These are phyloP conservation scores for Ascoidea tarda DNA, from an alignment of 805 yeast genomes.

Conservation along the genomic window DNA sequence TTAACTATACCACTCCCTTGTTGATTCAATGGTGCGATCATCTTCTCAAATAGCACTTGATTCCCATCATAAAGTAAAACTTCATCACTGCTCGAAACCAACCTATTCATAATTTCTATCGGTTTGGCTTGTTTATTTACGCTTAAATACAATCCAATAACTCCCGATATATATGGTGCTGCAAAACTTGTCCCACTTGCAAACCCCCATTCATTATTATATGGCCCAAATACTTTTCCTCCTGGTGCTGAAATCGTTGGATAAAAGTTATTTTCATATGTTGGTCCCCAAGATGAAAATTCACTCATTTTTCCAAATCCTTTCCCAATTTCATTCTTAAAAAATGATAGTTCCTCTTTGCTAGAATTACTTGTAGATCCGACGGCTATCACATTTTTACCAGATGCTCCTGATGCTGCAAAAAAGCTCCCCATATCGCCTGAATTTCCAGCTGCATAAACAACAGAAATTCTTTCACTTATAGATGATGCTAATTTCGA, in stretches of 20 bases:
- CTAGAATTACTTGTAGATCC: constrained; percentile 1
- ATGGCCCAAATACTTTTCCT: constrained; percentile 10
- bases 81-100: constrained; percentile 1
- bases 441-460: constrained; percentile 11
- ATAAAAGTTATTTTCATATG: constrained; percentile 11
- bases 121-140: background rate
- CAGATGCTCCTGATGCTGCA: constrained; percentile 8
- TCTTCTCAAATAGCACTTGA: background rate
- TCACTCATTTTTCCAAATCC: constrained; percentile 9
- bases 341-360: background rate
- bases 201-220: constrained; percentile 1
- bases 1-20: constrained; percentile 13
- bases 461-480: constrained; percentile 5
- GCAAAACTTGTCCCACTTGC: constrained; percentile 12
- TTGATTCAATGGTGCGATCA: constrained; percentile 9
- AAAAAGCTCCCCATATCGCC: constrained; percentile 5
- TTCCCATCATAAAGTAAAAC: background rate
- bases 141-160: constrained; percentile 9
- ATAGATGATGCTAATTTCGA: background rate
- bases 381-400: constrained; percentile 7
- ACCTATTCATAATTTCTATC: constrained; percentile 2
- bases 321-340: background rate
- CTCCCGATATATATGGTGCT: constrained; percentile 12
- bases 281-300: constrained; percentile 13
- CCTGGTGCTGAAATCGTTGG: constrained; percentile 14